A percentile compares a stretch with the other conserved stretches of the same genome.
Conservation (phyloP, 2,329 filamentous ascomycete genomes). For the Laburnicola sp. region DNA sequence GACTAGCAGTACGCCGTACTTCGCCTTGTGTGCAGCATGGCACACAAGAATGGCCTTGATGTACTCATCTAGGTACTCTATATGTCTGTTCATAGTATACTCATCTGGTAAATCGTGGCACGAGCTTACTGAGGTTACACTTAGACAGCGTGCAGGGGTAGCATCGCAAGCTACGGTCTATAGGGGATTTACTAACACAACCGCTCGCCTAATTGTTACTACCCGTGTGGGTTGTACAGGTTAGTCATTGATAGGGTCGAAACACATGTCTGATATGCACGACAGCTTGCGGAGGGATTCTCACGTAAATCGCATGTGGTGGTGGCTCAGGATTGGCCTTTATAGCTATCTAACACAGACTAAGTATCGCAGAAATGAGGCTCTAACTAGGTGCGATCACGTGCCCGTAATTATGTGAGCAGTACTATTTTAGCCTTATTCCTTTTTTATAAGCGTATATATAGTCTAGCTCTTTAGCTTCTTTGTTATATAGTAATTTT, state of each 20-base stretch:
- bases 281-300: conserved; percentile 10
- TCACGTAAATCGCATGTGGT: conserved; percentile 7
- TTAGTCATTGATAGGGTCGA: conserved; percentile 2
- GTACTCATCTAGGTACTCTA: too few relatives aligned
- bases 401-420: too few relatives aligned
- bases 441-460: too few relatives aligned
- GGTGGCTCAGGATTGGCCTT: conserved; percentile 5
- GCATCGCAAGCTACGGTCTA: background rate
- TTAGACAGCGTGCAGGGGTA: too few relatives aligned
- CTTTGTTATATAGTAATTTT: too few relatives aligned
- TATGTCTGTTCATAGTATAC: background rate
- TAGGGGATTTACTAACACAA: background rate
- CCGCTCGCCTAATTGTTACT: conserved; percentile 6
- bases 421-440: too few relatives aligned
- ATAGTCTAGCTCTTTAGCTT: too few relatives aligned
- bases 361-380: too few relatives aligned
- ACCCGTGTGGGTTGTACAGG: background rate
- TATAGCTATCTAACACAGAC: too few relatives aligned
- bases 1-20: background rate
- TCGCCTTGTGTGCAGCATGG: background rate
- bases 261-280: conserved; percentile 17
- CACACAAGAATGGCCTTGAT: background rate
- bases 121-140: conserved; percentile 4
- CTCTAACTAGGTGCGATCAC: too few relatives aligned
- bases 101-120: conserved; percentile 2